These are phyloP conservation scores for Torulaspora indica DNA, from an alignment of 805 yeast species.

Conservation along the genomic window DNA sequence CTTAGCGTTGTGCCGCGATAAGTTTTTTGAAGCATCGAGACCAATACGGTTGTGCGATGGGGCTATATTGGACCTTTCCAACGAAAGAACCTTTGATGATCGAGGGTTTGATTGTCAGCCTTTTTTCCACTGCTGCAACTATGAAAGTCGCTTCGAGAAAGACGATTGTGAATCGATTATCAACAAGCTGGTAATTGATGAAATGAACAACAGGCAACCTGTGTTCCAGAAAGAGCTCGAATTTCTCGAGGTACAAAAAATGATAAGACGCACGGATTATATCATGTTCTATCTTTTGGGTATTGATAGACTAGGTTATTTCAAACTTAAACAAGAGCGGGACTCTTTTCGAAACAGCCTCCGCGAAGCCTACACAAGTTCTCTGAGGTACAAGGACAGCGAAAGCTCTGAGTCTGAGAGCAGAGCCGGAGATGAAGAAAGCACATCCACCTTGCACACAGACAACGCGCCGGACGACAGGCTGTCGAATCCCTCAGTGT, in stretches of 20 bases:
- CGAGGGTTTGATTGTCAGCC: slow-evolving; percentile 22
- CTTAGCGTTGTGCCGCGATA: background rate
- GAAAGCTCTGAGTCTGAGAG: background rate
- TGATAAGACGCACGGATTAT: slow-evolving; percentile 17
- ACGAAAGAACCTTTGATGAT: slow-evolving; percentile 7
- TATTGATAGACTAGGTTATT: slow-evolving; percentile 26
- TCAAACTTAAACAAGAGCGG: slow-evolving; percentile 23
- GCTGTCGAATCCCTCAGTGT: background rate
- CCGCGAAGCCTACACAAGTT: background rate
- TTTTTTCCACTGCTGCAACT: slow-evolving; percentile 18
- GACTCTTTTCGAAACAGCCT: slow-evolving; percentile 25
- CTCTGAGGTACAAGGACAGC: slow-evolving; percentile 2
- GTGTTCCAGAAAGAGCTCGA: slow-evolving; percentile 28
- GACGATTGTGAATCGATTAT: slow-evolving; percentile 24
- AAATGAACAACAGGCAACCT: slow-evolving; percentile 13
- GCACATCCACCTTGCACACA: background rate
- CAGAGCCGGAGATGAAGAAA: background rate
- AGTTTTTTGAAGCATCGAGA: background rate
- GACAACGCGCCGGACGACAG: background rate
- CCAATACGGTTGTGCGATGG: slow-evolving; percentile 4
- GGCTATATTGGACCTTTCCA: slow-evolving; percentile 1
- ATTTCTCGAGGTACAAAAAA: slow-evolving; percentile 17
- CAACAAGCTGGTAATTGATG: slow-evolving; percentile 18
- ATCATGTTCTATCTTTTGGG: slow-evolving; percentile 26
- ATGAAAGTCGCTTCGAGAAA: slow-evolving; percentile 21